Evolutionary conservation across 768 basidiomycete genomes (phyloP).

Genomic region (Astraeus odoratus): DNA sequence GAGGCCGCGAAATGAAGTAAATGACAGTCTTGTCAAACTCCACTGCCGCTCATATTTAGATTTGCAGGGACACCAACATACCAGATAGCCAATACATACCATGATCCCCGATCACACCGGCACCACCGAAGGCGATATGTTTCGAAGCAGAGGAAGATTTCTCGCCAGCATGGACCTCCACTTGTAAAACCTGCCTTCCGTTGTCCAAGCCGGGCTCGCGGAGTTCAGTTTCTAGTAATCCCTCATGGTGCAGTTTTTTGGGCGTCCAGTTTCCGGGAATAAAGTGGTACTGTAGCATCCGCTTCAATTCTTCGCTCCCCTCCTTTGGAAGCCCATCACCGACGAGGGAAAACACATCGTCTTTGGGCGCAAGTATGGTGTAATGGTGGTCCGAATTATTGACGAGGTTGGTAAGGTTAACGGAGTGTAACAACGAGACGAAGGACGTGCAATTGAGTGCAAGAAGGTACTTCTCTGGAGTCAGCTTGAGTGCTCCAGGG

Average conservation of each 20-base stretch:
- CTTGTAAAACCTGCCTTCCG: slow-evolving; percentile 61
- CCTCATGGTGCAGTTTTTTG: slow-evolving; percentile 62
- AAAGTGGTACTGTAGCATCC: slow-evolving; percentile 83
- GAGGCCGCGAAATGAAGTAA: slow-evolving; percentile 81
- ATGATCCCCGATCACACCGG: slow-evolving; percentile 67
- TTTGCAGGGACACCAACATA: background rate
- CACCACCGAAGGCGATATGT: slow-evolving; percentile 77
- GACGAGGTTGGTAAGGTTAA: slow-evolving; percentile 62
- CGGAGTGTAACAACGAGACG: slow-evolving; percentile 81
- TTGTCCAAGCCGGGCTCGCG: slow-evolving; percentile 62
- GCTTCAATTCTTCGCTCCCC: slow-evolving; percentile 65
- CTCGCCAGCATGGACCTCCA: slow-evolving; percentile 52
- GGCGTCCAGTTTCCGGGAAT: slow-evolving; percentile 73
- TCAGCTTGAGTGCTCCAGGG: slow-evolving; percentile 65
- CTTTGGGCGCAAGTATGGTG: slow-evolving; percentile 88
- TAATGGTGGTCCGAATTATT: slow-evolving; percentile 62
- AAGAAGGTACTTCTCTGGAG: slow-evolving; percentile 92
- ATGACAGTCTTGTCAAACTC: slow-evolving; percentile 72
- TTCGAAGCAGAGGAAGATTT: slow-evolving; percentile 40
- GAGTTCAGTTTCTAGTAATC: slow-evolving; percentile 76
- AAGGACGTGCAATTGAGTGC: slow-evolving; percentile 89
- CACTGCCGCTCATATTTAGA: slow-evolving; percentile 37
- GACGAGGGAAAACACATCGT: slow-evolving; percentile 69
- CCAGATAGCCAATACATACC: slow-evolving; percentile 39
- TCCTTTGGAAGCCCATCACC: slow-evolving; percentile 47